Evolutionary conservation across 2,329 filamentous ascomycete genomes (phyloP), one percentile per base, ranked within the genome.

Genomic region (Phialocephala sp.): DNA sequence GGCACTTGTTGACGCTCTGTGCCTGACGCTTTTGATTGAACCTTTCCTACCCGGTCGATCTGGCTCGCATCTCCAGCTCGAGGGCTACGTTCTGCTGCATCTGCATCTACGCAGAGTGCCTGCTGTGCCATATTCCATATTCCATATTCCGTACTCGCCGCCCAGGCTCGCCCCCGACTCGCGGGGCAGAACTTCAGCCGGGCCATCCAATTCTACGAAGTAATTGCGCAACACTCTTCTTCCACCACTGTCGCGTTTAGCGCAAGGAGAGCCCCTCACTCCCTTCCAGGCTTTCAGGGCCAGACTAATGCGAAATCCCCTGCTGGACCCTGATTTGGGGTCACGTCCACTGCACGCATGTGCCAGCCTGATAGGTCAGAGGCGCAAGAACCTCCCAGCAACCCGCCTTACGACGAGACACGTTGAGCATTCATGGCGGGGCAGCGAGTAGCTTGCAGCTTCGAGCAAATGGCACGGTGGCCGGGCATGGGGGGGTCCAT

Each of bases 321-420:
- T 66, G 61, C 61, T 63, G 61, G 59, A 59, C 60, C 64, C 62
- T 63, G 59, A 62, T 59, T 62, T 43, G 18, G 12, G 22, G 12
- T 32, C 24, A 9, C 35, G 18, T 54, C 14, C 8, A 27, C 35
- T 58, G 52, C 41, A 50, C 22, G 41, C 63, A 65, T 65, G 63
- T 71, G 69, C 64, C 43, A 6, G 24, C 35, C 68, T 64, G 67
- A 71, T 69, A 71, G 69, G 69, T 61, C 63, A 32, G 47, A 61
- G 60, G 32, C 22, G 54, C 58, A 65, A 50, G 27, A 12, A 14
- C 12, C 4, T 27, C n/a, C n/a, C 24, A 32, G 14, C 37, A 12
- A 24, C 43, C 57, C 32, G 18, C 20, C 36, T 45, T 54, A 58
- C 47, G 41, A 36, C 62, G 55, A 62, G 59, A 62, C 62, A 58